phyloP scores from a whole-genome alignment of 495 filamentous ascomycete genomes.

The Copromyces sp. region DNA sequence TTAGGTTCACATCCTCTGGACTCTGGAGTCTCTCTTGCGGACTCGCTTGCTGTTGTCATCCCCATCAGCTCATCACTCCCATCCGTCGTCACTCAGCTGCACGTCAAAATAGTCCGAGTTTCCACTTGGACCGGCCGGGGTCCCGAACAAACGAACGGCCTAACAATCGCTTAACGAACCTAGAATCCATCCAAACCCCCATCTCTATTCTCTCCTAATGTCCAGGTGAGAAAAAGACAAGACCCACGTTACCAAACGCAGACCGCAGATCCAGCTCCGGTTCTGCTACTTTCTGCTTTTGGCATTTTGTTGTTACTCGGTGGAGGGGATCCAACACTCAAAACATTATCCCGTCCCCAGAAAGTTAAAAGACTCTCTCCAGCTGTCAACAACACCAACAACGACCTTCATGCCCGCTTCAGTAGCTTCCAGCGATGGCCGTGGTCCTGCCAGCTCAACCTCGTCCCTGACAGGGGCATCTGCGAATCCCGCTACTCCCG shows the following conservation, averaged over 20 bases:
- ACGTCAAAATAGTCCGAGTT: not conserved
- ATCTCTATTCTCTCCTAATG: not conserved
- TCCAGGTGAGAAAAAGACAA: not conserved
- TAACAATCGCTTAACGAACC: not conserved
- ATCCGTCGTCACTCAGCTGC: not conserved
- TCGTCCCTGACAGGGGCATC: conserved; percentile 1
- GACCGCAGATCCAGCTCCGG: not conserved
- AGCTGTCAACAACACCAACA: not conserved
- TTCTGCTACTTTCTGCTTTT: not conserved
- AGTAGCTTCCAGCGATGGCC: not conserved
- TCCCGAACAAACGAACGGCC: not conserved
- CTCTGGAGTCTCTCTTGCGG: not conserved
- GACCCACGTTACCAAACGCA: not conserved
- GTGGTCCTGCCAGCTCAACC: not conserved
- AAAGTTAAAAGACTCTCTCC: not conserved
- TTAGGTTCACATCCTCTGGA: not conserved
- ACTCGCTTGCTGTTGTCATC: not conserved
- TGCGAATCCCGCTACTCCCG: conserved; percentile 5
- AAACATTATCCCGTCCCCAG: not conserved
- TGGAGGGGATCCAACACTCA: not conserved
- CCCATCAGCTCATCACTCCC: not conserved
- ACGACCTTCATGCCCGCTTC: not conserved
- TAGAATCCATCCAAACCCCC: not conserved
- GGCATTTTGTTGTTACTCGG: not conserved
- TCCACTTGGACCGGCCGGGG: not conserved